These are phyloP conservation scores for Dictyostelium citrinum DNA, from an alignment of 78 protist genomes.

Conservation along the genomic window DNA sequence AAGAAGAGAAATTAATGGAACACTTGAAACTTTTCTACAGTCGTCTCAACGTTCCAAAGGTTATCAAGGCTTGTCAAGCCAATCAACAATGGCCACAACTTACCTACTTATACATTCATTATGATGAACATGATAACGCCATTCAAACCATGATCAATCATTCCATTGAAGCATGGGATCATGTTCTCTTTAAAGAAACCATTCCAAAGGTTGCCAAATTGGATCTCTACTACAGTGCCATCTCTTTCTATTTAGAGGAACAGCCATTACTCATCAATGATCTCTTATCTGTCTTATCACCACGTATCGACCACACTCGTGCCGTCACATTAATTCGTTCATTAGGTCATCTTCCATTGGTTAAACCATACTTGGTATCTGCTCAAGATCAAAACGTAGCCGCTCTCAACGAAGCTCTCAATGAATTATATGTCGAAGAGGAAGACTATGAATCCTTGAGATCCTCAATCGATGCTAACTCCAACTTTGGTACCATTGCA, in stretches of 20 bases:
- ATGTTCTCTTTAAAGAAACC: slow-evolving; percentile 94
- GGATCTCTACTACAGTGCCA: slow-evolving; percentile 95
- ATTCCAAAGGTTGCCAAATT: slow-evolving; percentile 92
- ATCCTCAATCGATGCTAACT: slow-evolving; percentile 85
- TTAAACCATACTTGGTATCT: slow-evolving; percentile 92
- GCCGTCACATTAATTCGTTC: slow-evolving; percentile 84
- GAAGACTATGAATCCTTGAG: slow-evolving; percentile 97
- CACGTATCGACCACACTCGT: slow-evolving; percentile 93
- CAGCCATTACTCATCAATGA: slow-evolving; percentile 92
- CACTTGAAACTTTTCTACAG: slow-evolving; percentile 93
- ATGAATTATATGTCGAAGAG: slow-evolving; percentile 96
- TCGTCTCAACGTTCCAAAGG: slow-evolving; percentile 95
- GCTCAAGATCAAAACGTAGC: slow-evolving; percentile 87
- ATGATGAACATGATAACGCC: slow-evolving; percentile 99
- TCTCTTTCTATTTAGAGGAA: slow-evolving; percentile 93
- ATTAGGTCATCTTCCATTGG: slow-evolving; percentile 85
- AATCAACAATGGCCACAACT: slow-evolving; percentile 96
- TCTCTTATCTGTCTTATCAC: slow-evolving; percentile 85
- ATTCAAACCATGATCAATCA: slow-evolving; percentile 95
- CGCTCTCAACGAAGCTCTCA: slow-evolving; percentile 97
- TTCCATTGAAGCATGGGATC: slow-evolving; percentile 96
- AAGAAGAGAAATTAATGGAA: slow-evolving; percentile 97
- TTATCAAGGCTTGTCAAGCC: slow-evolving; percentile 91
- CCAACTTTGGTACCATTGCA: slow-evolving; percentile 92
- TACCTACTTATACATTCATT: slow-evolving; percentile 93